Percentiles rank a stretch among this genome's conserved stretches.
Evolutionary conservation across 2,329 filamentous ascomycete species (phyloP).

Genomic region (Triangularia verruculosa): DNA sequence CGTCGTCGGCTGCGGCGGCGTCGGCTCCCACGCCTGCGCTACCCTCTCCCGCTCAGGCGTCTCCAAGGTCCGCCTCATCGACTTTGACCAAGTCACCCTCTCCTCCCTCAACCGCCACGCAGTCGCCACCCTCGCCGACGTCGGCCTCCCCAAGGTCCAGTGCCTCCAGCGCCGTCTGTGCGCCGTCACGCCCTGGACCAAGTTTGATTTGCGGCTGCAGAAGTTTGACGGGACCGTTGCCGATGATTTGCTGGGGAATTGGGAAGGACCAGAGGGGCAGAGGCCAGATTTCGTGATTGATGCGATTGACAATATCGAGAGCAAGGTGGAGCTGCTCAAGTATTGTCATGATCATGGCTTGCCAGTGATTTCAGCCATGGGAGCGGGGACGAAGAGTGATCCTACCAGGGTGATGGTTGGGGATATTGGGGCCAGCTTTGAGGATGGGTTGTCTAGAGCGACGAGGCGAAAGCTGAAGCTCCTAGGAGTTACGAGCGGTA

Average conservation of each 20-base stretch:
- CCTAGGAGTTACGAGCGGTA: slow-evolving; percentile 75
- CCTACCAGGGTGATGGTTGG: slow-evolving; percentile 82
- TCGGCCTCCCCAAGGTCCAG: slow-evolving; percentile 87
- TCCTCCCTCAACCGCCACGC: slow-evolving; percentile 95
- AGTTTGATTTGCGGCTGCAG: slow-evolving; percentile 81
- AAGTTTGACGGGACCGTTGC: slow-evolving; percentile 73
- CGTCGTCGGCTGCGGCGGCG: slow-evolving; percentile 89
- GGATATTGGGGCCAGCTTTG: slow-evolving; percentile 83
- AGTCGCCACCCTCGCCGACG: slow-evolving; percentile 88
- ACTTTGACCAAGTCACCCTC: slow-evolving; percentile 96
- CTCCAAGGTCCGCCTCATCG: slow-evolving; percentile 80
- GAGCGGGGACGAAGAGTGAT: slow-evolving; percentile 88
- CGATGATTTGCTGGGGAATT: slow-evolving; percentile 62
- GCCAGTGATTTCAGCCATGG: slow-evolving; percentile 91
- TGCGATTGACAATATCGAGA: slow-evolving; percentile 97
- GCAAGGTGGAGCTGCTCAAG: slow-evolving; percentile 84
- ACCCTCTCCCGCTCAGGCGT: slow-evolving; percentile 87
- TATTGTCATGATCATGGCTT: slow-evolving; percentile 79
- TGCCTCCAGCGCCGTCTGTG: slow-evolving; percentile 77
- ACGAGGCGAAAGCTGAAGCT: slow-evolving; percentile 77
- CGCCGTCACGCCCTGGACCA: slow-evolving; percentile 87
- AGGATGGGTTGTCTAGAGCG: slow-evolving; percentile 82
- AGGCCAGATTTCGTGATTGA: slow-evolving; percentile 88
- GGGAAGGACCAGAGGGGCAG: slow-evolving; percentile 59
- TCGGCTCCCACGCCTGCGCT: slow-evolving; percentile 87